phyloP scores from a whole-genome alignment of 495 filamentous ascomycete species.

The Chaetomium fimeti region DNA sequence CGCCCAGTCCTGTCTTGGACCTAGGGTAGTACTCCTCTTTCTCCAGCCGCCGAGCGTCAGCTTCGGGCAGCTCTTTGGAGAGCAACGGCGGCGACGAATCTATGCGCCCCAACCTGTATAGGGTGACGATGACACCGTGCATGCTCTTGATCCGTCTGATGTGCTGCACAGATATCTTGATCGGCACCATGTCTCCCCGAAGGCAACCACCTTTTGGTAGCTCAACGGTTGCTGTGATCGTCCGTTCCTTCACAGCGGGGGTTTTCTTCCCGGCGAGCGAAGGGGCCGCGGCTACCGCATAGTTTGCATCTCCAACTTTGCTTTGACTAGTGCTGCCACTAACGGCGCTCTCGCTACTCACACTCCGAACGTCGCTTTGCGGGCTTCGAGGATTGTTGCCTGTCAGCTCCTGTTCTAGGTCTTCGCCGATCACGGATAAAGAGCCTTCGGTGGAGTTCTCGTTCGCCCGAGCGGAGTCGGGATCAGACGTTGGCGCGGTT shows the following conservation, averaged over 20 bases:
- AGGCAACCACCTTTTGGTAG: constrained; percentile 79
- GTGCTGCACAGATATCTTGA: constrained; percentile 80
- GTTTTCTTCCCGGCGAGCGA: constrained; percentile 23
- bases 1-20: constrained; percentile 68
- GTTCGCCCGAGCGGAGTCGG: constrained; percentile 40
- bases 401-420: constrained; percentile 30
- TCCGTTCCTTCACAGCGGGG: constrained; percentile 51
- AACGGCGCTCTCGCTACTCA: constrained; percentile 48
- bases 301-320: constrained; percentile 37
- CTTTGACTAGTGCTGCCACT: constrained; percentile 46
- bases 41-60: constrained; percentile 55
- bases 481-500: constrained; percentile 37
- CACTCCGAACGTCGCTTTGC: constrained; percentile 47
- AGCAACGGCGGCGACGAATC: constrained; percentile 75
- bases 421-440: constrained; percentile 40
- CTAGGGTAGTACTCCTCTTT: constrained; percentile 84
- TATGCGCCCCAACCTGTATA: constrained; percentile 88
- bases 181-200: constrained; percentile 75
- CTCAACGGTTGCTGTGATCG: constrained; percentile 85
- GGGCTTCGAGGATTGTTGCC: constrained; percentile 34
- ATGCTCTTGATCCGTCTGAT: constrained; percentile 83
- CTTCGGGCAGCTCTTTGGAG: constrained; percentile 61
- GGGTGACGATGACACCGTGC: constrained; percentile 87
- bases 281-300: constrained; percentile 5
- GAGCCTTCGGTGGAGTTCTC: constrained; percentile 47